Conservation (phyloP, 1,284 basidiomycete species). For the Cutaneotrichosporon curvatum region DNA sequence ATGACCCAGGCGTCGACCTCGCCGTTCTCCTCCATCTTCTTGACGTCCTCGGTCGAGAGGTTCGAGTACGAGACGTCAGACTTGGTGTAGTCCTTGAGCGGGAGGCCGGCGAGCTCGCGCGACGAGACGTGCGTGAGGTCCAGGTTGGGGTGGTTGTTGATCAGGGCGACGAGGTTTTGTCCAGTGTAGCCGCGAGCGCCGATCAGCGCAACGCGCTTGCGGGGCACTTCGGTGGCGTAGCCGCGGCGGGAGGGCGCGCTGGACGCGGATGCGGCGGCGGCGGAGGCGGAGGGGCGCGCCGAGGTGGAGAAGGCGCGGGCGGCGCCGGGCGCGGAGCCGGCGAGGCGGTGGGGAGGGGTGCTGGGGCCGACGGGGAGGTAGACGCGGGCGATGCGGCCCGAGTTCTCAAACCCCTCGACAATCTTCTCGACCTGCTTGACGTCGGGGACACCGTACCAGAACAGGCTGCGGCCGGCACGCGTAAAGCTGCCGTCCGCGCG, state of each 20-base stretch:
- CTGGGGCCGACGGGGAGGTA: constrained; percentile 86
- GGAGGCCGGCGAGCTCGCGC: constrained; percentile 79
- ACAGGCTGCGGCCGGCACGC: constrained; percentile 78
- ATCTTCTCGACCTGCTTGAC: constrained; percentile 84
- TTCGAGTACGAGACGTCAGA: constrained; percentile 68
- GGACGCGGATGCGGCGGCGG: constrained; percentile 43
- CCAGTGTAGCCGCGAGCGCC: constrained; percentile 93
- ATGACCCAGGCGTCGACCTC: constrained; percentile 96
- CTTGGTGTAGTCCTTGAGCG: constrained; percentile 78
- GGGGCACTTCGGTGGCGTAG: constrained; percentile 54
- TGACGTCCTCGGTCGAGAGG: constrained; percentile 67
- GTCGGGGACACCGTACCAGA: constrained; percentile 96
- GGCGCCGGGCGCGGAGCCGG: constrained; percentile 45
- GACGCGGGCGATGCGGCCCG: constrained; percentile 74
- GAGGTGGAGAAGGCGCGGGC: constrained; percentile 67
- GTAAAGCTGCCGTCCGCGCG: constrained; percentile 96
- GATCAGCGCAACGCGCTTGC: constrained; percentile 87
- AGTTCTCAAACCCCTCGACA: constrained; percentile 75
- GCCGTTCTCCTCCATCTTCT: constrained; percentile 75
- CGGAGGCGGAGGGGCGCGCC: constrained; percentile 49
- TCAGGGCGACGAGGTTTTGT: constrained; percentile 76
- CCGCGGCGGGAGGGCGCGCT: constrained; percentile 49
- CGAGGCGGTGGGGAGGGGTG: constrained; percentile 57
- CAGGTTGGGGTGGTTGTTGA: constrained; percentile 79
- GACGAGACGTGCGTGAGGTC: constrained; percentile 92